Base-by-base conservation (phyloP, 108 stramenopile species). In the Cyclotella baltica region DNA sequence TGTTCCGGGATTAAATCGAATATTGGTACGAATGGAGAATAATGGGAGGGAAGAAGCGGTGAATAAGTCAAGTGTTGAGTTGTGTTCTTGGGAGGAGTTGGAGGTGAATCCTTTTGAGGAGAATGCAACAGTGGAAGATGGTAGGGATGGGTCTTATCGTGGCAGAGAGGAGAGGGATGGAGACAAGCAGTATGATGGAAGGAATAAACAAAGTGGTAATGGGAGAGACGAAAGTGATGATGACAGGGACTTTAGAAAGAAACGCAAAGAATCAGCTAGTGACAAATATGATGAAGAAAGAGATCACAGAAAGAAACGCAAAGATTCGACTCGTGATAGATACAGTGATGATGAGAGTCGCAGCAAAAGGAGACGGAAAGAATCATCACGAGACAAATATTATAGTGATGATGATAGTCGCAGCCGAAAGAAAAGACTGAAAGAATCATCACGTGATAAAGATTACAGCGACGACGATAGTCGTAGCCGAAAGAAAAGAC, bases 1-100 rank as follows among this genome's bases (percentile, higher is more conserved):
- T 16, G 95, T 96, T 56, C 95, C 95, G 5, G 95, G 95, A 25
- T 78, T 96, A 28, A 96, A 96, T 71, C 88, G 85, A 64, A 85
- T 91, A 19, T 68, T 92, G 69, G 76, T 94, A 2, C 82, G 87
- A 61, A 85, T 83, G 71, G 95, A 96, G 79, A 86, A 83, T 43
- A 58, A 72, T 0, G 35, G 51, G 22, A 53, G 83, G 34, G 67
- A 84, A n/a, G 75, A 70, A 20, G 78, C 88, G 31, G 86, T 93
- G 53, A 83, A 88, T 58, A 90, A 88, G 67, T 76, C 85, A 30
- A 80, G 79, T 64, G 75, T 92, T 15, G 33, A 10, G 33, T 62
- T 96, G 30, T 71, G 93, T 36, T 77, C 73, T 16, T 84, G 92
- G 75, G 61, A 67, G 10, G 90, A 94, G 40, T 72, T 96, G 62